These are phyloP conservation scores for Kuraishia piskuri DNA, from an alignment of 805 yeast genomes.

Conservation along the genomic window DNA sequence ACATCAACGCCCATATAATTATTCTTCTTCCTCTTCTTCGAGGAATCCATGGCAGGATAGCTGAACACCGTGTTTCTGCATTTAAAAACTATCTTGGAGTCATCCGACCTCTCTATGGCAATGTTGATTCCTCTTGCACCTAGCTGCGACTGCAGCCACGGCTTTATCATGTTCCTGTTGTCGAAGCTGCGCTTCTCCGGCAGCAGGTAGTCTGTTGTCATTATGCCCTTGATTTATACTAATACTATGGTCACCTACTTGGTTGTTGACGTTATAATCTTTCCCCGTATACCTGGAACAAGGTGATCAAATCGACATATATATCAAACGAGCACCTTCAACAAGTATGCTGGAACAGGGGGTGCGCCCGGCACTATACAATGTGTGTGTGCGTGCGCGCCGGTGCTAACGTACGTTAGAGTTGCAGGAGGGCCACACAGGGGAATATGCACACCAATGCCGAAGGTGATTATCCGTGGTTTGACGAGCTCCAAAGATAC, in stretches of 20 bases:
- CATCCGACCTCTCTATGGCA: slow-evolving; percentile 57
- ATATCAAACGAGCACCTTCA: background rate
- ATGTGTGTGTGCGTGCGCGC: background rate
- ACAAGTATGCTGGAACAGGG: background rate
- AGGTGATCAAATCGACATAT: background rate
- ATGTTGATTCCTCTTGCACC: slow-evolving; percentile 41
- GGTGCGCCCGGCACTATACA: background rate
- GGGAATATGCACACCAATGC: background rate
- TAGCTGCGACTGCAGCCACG: slow-evolving; percentile 47
- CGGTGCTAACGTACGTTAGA: background rate
- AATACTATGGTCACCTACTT: background rate
- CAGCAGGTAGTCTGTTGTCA: background rate
- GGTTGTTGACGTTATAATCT: too few relatives aligned
- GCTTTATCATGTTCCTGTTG: slow-evolving; percentile 44
- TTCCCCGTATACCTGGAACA: background rate
- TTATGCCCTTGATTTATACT: background rate
- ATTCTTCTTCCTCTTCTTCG: slow-evolving; percentile 3
- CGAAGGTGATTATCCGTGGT: background rate
- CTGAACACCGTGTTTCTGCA: slow-evolving; percentile 36
- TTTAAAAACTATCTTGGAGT: slow-evolving; percentile 50
- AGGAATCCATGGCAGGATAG: slow-evolving; percentile 9
- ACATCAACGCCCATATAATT: slow-evolving; percentile 1
- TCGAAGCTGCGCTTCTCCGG: slow-evolving; percentile 21
- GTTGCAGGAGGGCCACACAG: background rate
- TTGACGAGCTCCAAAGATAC: background rate